Evolutionary conservation across 1,284 basidiomycete species (phyloP).

Genomic region (Apiotrichum siamense): DNA sequence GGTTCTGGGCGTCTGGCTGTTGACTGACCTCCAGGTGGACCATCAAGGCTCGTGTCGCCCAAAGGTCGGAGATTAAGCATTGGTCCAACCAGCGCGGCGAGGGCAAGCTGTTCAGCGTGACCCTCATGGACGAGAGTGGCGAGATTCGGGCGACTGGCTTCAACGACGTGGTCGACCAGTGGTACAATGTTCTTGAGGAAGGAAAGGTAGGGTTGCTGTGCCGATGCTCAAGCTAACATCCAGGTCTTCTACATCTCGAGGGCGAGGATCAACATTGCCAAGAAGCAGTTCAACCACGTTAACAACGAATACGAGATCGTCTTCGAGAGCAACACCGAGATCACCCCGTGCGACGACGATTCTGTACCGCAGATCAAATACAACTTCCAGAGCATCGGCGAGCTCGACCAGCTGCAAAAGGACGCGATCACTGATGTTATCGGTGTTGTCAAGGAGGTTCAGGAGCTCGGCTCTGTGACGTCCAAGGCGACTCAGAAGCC

Average conservation of each 20-base stretch:
- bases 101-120: conserved; percentile 91
- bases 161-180: conserved; percentile 76
- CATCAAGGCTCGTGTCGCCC: conserved; percentile 88
- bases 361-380: conserved; percentile 75
- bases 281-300: conserved; percentile 92
- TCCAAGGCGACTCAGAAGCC: conserved; percentile 66
- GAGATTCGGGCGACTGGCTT: conserved; percentile 91
- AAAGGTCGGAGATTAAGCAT: conserved; percentile 81
- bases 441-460: conserved; percentile 73
- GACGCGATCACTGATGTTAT: conserved; percentile 70
- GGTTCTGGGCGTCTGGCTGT: conserved; percentile 1
- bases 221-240: not conserved
- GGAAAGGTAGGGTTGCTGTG: conserved; percentile 60
- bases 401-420: conserved; percentile 62
- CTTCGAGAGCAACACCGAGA: conserved; percentile 75
- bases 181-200: conserved; percentile 80
- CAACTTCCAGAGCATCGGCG: conserved; percentile 66
- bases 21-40: conserved; percentile 60
- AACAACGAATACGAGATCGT: conserved; percentile 91
- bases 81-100: conserved; percentile 90
- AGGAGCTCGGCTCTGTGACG: conserved; percentile 62
- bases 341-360: conserved; percentile 70
- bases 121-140: conserved; percentile 89
- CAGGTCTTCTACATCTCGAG: conserved; percentile 75
- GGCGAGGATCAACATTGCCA: conserved; percentile 87